Percentiles rank a stretch among this genome's conserved stretches.
These are phyloP conservation scores for Solanum boliviense DNA, from an alignment of 257 asterid genomes.

Conservation along the genomic window DNA sequence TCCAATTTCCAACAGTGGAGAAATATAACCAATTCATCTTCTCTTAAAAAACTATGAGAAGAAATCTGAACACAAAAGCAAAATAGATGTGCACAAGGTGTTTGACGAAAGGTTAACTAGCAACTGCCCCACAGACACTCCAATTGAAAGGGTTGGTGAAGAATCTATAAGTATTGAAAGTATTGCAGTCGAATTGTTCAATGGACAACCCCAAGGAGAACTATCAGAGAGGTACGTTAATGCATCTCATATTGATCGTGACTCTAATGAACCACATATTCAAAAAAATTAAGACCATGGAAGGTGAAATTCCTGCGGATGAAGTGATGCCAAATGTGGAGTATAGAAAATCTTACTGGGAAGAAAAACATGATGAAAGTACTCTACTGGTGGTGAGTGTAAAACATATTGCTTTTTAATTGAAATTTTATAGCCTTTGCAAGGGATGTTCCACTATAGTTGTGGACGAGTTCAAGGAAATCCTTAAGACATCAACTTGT, in stretches of 20 bases:
- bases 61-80: too few species aligned
- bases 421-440: neutral
- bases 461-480: too few species aligned
- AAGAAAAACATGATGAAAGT: too few species aligned
- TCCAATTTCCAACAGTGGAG: too few species aligned
- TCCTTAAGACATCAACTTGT: neutral
- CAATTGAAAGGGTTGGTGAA: neutral
- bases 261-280: neutral
- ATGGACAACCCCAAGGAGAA: neutral
- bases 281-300: neutral
- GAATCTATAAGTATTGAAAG: neutral
- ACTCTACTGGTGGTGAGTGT: neutral
- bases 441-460: neutral
- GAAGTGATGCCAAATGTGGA: neutral
- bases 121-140: neutral
- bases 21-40: too few species aligned
- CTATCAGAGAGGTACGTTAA: neutral
- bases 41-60: too few species aligned
- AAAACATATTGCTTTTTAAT: rapidly evolving
- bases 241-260: neutral
- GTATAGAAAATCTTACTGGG: neutral
- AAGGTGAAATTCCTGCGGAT: neutral
- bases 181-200: too few species aligned
- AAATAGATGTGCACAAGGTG: too few species aligned
- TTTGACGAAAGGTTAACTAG: too few species aligned